Percentiles rank a stretch among this genome's conserved stretches.
Evolutionary conservation across 208 protist species (phyloP).

Genomic region (Acanthamoeba rhysodes): DNA sequence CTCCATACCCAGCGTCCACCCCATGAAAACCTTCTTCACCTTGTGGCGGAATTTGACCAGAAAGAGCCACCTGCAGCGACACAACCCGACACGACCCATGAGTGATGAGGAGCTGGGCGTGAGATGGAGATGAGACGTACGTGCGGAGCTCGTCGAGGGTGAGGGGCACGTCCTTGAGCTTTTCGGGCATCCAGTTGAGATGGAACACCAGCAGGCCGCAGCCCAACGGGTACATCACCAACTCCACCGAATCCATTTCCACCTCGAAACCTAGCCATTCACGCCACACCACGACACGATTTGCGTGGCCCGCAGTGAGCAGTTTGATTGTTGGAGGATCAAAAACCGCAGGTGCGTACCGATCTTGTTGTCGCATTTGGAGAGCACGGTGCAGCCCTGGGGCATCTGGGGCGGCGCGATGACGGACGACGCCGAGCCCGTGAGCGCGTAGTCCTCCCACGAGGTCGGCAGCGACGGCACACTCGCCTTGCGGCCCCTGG

Average conservation of each 20-base stretch:
- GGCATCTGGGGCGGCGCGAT: neutral
- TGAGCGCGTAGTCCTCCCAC: slow-evolving; percentile 48
- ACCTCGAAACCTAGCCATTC: neutral
- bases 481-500: neutral
- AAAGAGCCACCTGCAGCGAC: slow-evolving; percentile 27
- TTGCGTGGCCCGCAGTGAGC: no score
- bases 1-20: slow-evolving; percentile 62
- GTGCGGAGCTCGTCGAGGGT: slow-evolving; percentile 68
- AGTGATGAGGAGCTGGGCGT: neutral
- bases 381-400: neutral
- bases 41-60: slow-evolving; percentile 63
- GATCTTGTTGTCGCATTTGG: slow-evolving; percentile 21
- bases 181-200: slow-evolving; percentile 67
- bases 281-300: no score
- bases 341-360: neutral
- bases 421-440: neutral
- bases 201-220: slow-evolving; percentile 62
- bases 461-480: slow-evolving; percentile 4
- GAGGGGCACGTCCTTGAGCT: slow-evolving; percentile 50
- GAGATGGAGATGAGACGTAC: neutral
- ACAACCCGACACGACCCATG: neutral
- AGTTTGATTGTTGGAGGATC: no score
- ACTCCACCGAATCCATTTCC: slow-evolving; percentile 54
- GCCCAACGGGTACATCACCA: slow-evolving; percentile 64
- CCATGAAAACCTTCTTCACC: slow-evolving; percentile 45